phyloP scores from a whole-genome alignment of 805 yeast species.

The Grigorovia jiainica region DNA sequence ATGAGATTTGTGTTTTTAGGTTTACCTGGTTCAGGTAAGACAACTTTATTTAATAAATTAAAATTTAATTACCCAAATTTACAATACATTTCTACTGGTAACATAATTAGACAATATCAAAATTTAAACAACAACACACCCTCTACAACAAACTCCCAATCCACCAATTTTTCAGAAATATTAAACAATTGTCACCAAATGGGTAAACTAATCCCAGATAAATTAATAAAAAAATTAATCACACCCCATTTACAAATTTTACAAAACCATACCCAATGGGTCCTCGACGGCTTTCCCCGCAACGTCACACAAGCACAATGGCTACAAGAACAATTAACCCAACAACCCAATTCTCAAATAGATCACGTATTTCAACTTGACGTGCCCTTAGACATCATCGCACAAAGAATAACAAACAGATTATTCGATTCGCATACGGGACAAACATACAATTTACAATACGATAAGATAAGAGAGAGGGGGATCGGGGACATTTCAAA shows the following conservation, averaged over 20 bases:
- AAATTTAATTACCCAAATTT: slow-evolving; percentile 44
- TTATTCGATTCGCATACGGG: slow-evolving; percentile 84
- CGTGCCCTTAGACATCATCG: slow-evolving; percentile 77
- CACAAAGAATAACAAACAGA: slow-evolving; percentile 73
- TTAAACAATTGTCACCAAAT: too few species aligned
- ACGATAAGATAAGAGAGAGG: too few species aligned
- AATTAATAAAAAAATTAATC: slow-evolving; percentile 41
- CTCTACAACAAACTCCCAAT: too few species aligned
- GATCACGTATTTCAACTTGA: slow-evolving; percentile 78
- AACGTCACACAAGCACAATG: slow-evolving; percentile 62
- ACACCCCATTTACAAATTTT: slow-evolving; percentile 33
- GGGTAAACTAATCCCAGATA: slow-evolving; percentile 72
- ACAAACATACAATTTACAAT: slow-evolving; percentile 73
- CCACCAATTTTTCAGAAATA: too few species aligned
- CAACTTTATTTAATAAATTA: slow-evolving; percentile 70
- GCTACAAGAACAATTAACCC: slow-evolving; percentile 38
- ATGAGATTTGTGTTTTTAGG: slow-evolving; percentile 69
- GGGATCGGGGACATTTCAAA: too few species aligned
- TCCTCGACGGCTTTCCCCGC: slow-evolving; percentile 89
- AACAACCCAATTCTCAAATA: slow-evolving; percentile 35
- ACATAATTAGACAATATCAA: slow-evolving; percentile 58
- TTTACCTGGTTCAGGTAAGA: slow-evolving; percentile 95
- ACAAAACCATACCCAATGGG: slow-evolving; percentile 52
- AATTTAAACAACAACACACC: slow-evolving; percentile 42
- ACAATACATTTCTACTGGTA: slow-evolving; percentile 72